Percentiles rank a stretch among this genome's conserved stretches.
These are phyloP conservation scores for Syzygium syzygioides DNA, from an alignment of 441 rosid species.

Conservation along the genomic window DNA sequence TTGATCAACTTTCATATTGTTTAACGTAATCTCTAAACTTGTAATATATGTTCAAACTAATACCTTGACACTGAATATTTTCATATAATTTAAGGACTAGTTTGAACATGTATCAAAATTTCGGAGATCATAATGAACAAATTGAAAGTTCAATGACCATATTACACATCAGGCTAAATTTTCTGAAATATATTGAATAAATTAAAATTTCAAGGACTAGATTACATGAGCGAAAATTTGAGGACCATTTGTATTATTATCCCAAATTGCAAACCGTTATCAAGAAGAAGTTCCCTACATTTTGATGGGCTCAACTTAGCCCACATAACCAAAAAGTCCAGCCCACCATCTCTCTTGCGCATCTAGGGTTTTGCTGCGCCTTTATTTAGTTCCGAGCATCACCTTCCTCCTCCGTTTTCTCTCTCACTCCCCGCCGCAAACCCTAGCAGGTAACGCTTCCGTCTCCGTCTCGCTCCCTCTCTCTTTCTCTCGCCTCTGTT, in stretches of 20 bases:
- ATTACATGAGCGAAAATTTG: no score
- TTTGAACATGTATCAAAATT: no score
- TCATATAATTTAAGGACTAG: no score
- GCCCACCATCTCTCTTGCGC: neutral
- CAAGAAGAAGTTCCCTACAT: neutral
- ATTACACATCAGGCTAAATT: accelerated
- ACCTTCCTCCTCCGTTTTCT: accelerated
- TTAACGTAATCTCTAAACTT: no score
- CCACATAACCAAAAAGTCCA: neutral
- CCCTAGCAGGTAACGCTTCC: neutral
- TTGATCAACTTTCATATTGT: no score
- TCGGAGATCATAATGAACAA: no score
- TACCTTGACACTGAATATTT: no score
- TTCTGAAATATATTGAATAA: accelerated
- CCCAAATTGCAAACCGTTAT: neutral
- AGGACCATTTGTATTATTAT: no score
- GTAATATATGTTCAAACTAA: no score
- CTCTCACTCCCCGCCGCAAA: neutral
- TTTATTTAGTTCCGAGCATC: neutral
- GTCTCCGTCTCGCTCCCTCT: neutral
- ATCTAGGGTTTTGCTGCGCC: neutral
- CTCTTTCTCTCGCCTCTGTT: neutral
- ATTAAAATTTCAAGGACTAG: no score
- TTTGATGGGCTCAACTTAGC: neutral
- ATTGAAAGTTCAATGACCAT: no score